Base-by-base conservation (phyloP, 1,284 basidiomycete genomes). In the Lignosus rhinocerotis region DNA sequence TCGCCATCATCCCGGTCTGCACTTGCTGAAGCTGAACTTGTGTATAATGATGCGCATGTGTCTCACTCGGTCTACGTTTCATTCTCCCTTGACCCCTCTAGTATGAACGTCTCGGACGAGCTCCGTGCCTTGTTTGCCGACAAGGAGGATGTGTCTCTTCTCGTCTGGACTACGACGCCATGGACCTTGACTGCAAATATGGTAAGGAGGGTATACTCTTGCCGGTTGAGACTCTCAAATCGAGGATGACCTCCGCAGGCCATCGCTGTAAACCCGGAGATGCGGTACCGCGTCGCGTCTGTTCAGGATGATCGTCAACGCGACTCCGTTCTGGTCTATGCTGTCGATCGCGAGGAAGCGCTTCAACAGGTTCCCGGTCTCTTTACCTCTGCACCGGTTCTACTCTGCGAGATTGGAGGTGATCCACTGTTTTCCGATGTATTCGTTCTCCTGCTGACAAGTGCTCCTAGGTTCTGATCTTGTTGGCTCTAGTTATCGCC, bases 141-240 rank as follows among this genome's bases (percentile, higher is more conserved):
- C 0, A 53, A 62, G 31, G 50, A 61, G 30, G 65, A 71, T 16
- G 72, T 90, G 3, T 80, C 82, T 17, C 67, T 96, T 10, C 77
- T 95, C 33, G 90, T 98, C n/a, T 99, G 97, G 97, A 99, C 96
- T 1, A 99, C 97, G 0, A 99, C 96, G 0, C 94, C 97, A 0
- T 99, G 96, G 96, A 98, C 94, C 7, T 76, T 99, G 47, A 93
- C 93, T 1, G 93, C 94, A 0, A 99, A 99, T 70, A 94, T 96
- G 90, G 94, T 93, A 66, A 45, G 81, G 62, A 6, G n/a, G 8
- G n/a, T n/a, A 12, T 25, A 8, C 17, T 43, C 41, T 43, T 21
- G 41, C 21, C 17, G 2, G 19, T 30, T 11, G 2, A 10, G 16
- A 30, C 19, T 12, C 5, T 10, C 11, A n/a, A 7, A 19, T 10